A percentile compares a stretch with the other conserved stretches of the same genome.
Evolutionary conservation across 2,329 filamentous ascomycete genomes (phyloP).

Genomic region (Cladophialophora carrionii): DNA sequence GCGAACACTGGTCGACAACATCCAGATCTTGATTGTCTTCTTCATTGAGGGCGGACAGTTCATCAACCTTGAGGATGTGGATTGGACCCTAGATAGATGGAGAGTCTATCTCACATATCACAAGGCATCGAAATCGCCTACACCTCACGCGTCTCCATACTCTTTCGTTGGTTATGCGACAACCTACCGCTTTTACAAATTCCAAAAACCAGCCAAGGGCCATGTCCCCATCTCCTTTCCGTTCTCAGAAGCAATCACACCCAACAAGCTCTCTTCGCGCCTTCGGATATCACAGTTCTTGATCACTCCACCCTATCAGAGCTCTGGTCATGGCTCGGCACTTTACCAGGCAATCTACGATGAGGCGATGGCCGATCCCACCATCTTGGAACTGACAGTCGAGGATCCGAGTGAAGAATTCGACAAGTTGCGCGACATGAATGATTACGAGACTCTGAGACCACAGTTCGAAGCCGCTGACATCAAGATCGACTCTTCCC

Average conservation of each 20-base stretch:
- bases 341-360: conserved; percentile 82
- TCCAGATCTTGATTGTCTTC: conserved; percentile 80
- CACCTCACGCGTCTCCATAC: conserved; percentile 63
- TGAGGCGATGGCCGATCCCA: conserved; percentile 66
- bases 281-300: conserved; percentile 91
- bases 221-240: conserved; percentile 46
- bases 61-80: conserved; percentile 70
- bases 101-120: conserved; percentile 86
- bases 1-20: conserved; percentile 72
- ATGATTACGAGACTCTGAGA: conserved; percentile 62
- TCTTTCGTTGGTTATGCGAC: conserved; percentile 87
- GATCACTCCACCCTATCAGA: conserved; percentile 84
- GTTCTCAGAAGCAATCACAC: conserved; percentile 47
- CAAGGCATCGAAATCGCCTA: conserved; percentile 49
- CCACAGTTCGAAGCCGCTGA: conserved; percentile 54
- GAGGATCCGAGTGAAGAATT: conserved; percentile 84
- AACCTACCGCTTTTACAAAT: conserved; percentile 80
- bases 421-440: conserved; percentile 65
- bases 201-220: conserved; percentile 46
- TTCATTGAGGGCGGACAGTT: conserved; percentile 92
- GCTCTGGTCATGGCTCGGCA: conserved; percentile 73
- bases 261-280: conserved; percentile 70
- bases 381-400: conserved; percentile 81
- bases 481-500: conserved; percentile 51
- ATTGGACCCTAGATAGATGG: conserved; percentile 79